phyloP scores from a whole-genome alignment of 2,329 filamentous ascomycete genomes.

The Botrytis porri region DNA sequence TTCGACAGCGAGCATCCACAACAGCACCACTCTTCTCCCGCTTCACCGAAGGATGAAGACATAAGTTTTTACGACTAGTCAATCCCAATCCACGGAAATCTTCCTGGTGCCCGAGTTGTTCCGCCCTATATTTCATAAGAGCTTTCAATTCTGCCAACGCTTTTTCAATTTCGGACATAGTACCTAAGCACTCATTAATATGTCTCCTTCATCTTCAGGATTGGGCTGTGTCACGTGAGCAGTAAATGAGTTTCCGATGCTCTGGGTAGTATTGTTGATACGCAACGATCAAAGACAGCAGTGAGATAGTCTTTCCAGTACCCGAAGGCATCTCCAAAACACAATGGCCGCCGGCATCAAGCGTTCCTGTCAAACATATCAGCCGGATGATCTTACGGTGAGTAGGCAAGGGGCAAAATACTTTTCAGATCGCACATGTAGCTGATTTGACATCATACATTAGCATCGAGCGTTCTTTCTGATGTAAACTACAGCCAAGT shows the following conservation, averaged over 20 bases:
- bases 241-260: conserved; percentile 95
- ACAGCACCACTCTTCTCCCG: conserved; percentile 91
- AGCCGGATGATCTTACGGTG: conserved; percentile 18
- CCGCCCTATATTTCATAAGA: conserved; percentile 89
- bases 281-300: conserved; percentile 91
- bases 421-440: conserved; percentile 85
- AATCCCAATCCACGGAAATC: conserved; percentile 90
- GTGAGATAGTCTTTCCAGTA: conserved; percentile 93
- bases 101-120: conserved; percentile 86
- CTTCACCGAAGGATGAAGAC: conserved; percentile 92
- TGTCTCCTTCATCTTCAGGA: background rate
- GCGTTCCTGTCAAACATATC: conserved; percentile 53
- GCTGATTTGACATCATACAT: conserved; percentile 39
- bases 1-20: conserved; percentile 93
- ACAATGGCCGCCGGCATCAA: conserved; percentile 92
- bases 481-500: too few relatives aligned
- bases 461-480: conserved; percentile 15
- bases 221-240: conserved; percentile 62
- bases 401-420: conserved; percentile 28
- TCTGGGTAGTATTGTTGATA: conserved; percentile 94
- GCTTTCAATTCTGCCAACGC: conserved; percentile 86
- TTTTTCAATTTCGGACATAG: conserved; percentile 99
- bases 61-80: conserved; percentile 95
- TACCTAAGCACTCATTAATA: conserved; percentile 48
- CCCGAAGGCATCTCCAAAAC: conserved; percentile 99